Percentiles rank a stretch among this genome's conserved stretches.
Evolutionary conservation across 192 early-diverging fungal species (phyloP).

Genomic region (Allomyces arbusculus): DNA sequence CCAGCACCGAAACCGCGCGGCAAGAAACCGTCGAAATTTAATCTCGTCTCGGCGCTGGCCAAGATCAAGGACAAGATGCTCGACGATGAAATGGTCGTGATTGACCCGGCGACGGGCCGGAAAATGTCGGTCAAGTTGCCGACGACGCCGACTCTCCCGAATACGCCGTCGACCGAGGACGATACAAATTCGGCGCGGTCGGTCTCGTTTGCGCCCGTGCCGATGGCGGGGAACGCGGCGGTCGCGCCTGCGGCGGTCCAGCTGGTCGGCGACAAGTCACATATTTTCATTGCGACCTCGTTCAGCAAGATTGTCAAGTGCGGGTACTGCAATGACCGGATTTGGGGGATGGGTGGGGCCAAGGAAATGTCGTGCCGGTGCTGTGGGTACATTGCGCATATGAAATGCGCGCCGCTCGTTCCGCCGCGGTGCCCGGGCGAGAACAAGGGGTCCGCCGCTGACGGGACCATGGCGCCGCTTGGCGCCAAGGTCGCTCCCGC

Average conservation of each 20-base stretch:
- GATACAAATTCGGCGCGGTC: no score
- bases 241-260: not conserved
- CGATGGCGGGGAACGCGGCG: not conserved
- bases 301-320: conserved; percentile 24
- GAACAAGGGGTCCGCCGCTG: conserved; percentile 1
- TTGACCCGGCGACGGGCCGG: no score
- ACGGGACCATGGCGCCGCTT: conserved; percentile 1
- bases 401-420: conserved; percentile 16
- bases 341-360: conserved; percentile 25
- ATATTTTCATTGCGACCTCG: conserved; percentile 17
- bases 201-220: no score
- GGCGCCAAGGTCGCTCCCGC: conserved; percentile 2
- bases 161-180: no score
- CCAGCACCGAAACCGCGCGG: no score
- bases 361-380: conserved; percentile 10
- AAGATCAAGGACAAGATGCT: not conserved
- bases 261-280: conserved; percentile 2
- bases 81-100: not conserved
- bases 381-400: conserved; percentile 25
- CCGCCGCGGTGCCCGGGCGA: conserved; percentile 13
- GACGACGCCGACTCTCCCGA: no score
- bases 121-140: no score
- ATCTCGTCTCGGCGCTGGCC: not conserved
- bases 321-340: conserved; percentile 31
- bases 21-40: no score